These are phyloP conservation scores for Phlebiopsis gigantea DNA, from an alignment of 768 basidiomycete species.

Conservation along the genomic window DNA sequence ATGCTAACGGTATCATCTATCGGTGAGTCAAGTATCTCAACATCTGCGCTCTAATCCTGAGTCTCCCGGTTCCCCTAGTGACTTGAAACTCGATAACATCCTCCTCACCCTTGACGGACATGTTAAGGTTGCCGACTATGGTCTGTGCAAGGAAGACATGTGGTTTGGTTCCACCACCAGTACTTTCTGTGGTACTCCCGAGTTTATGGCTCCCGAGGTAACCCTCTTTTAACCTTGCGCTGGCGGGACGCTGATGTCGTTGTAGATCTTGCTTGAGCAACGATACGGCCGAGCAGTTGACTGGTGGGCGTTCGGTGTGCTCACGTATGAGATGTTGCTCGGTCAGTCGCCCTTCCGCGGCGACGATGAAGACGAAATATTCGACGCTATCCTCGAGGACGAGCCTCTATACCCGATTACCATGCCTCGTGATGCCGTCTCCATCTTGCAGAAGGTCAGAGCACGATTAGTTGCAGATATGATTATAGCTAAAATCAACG, in stretches of 20 bases:
- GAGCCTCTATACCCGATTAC: conserved; percentile 98
- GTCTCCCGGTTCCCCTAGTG: conserved; percentile 40
- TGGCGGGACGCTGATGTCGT: background rate
- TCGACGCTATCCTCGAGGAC: conserved; percentile 97
- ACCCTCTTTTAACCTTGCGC: background rate
- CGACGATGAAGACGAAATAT: conserved; percentile 99
- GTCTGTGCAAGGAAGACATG: conserved; percentile 99
- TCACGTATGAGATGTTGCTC: conserved; percentile 98
- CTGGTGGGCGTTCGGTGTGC: conserved; percentile 99
- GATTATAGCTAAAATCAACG: background rate
- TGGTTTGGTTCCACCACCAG: conserved; percentile 94
- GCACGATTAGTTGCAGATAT: background rate
- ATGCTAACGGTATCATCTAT: conserved; percentile 98
- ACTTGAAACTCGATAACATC: conserved; percentile 98
- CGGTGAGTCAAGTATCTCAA: conserved; percentile 53
- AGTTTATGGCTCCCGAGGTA: conserved; percentile 99
- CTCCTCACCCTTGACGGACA: conserved; percentile 94
- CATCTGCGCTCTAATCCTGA: background rate
- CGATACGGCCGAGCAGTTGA: conserved; percentile 98
- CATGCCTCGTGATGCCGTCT: conserved; percentile 97
- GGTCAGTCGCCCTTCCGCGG: conserved; percentile 99
- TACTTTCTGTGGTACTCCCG: conserved; percentile 98
- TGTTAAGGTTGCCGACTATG: conserved; percentile 98
- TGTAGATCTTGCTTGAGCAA: conserved; percentile 95
- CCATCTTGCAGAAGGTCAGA: conserved; percentile 85